Conservation (phyloP, 2,329 filamentous ascomycete genomes). For the Scedosporium apiospermum region DNA sequence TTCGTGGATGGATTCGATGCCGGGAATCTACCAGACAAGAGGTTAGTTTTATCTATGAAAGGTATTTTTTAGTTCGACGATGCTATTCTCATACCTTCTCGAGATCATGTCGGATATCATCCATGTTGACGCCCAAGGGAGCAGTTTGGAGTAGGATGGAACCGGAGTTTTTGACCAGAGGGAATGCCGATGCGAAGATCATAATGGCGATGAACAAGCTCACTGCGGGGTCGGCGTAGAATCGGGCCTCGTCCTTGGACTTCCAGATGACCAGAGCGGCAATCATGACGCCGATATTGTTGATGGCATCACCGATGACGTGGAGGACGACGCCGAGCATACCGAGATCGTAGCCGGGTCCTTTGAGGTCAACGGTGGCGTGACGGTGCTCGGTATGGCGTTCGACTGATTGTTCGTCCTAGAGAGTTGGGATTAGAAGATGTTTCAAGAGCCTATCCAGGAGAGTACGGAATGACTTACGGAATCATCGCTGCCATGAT, state of each 20-base stretch:
- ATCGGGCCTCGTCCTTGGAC: conserved; percentile 43
- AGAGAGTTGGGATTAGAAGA: neutral
- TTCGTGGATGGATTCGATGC: conserved; percentile 59
- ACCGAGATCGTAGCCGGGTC: conserved; percentile 49
- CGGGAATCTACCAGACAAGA: conserved; percentile 41
- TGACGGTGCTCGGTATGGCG: conserved; percentile 43
- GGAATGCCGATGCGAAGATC: conserved; percentile 56
- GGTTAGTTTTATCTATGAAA: too few species aligned
- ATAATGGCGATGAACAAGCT: conserved; percentile 63
- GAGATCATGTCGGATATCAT: conserved; percentile 59
- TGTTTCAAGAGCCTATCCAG: conserved; percentile 6
- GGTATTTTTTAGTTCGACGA: neutral
- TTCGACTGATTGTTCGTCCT: neutral
- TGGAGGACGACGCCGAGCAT: conserved; percentile 64
- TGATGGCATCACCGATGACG: conserved; percentile 62
- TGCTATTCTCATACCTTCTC: conserved; percentile 38
- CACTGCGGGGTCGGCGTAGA: conserved; percentile 63
- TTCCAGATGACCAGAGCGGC: conserved; percentile 63
- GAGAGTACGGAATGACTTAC: conserved; percentile 8
- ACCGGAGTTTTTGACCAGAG: conserved; percentile 52
- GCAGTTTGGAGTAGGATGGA: conserved; percentile 59
- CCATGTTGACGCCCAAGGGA: conserved; percentile 47
- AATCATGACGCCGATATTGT: conserved; percentile 67
- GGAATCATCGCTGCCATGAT: neutral
- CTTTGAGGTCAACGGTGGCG: conserved; percentile 18